Percentiles rank a stretch among this genome's conserved stretches.
Conservation (phyloP, 2,329 filamentous ascomycete species). For the Ciborinia camelliae region DNA sequence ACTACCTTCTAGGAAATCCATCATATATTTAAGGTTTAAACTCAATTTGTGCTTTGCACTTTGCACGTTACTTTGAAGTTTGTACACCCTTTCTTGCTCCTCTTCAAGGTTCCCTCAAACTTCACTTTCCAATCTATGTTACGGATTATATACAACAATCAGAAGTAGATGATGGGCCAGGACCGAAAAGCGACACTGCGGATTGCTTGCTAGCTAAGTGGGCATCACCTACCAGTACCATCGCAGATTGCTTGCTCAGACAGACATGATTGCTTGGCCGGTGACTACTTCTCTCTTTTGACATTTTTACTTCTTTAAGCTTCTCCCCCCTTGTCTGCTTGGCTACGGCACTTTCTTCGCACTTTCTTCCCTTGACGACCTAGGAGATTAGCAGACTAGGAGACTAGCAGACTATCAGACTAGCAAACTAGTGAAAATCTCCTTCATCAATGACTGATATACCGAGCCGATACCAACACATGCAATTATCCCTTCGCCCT, state of each 20-base stretch:
- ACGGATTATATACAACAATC: neutral
- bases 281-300: neutral
- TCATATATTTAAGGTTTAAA: slow-evolving; percentile 11
- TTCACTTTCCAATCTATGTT: neutral
- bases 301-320: neutral
- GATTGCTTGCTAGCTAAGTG: slow-evolving; percentile 7
- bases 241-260: neutral
- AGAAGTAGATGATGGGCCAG: neutral
- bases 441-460: slow-evolving; percentile 1
- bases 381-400: neutral
- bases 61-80: neutral
- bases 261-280: neutral
- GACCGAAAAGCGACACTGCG: neutral
- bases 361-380: neutral
- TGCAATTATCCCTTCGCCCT: slow-evolving; percentile 17
- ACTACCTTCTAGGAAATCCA: neutral
- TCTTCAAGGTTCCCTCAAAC: neutral
- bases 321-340: neutral
- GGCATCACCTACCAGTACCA: neutral
- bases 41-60: neutral
- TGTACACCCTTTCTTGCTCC: neutral
- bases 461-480: slow-evolving; percentile 4
- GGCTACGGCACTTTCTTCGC: neutral
- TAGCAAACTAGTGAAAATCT: neutral
- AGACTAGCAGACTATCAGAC: neutral